These are phyloP conservation scores for Spathaspora sp. DNA, from an alignment of 805 yeast genomes.

Conservation along the genomic window DNA sequence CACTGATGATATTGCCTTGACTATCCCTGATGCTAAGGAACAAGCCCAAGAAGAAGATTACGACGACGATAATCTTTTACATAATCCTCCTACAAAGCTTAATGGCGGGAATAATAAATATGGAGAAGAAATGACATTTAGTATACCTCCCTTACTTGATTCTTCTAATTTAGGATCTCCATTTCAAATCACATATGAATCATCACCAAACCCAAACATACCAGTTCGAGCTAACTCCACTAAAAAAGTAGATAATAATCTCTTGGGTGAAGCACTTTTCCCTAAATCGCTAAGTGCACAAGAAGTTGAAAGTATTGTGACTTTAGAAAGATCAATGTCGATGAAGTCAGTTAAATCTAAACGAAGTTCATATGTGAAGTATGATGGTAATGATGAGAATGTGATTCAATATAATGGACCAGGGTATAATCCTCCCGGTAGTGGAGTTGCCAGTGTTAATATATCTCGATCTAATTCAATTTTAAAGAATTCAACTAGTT, in stretches of 20 bases:
- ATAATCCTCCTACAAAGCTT: constrained; percentile 23
- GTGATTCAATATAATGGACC: constrained; percentile 23
- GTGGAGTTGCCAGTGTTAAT: constrained; percentile 10
- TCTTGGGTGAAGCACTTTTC: constrained; percentile 54
- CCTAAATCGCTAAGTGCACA: constrained; percentile 64
- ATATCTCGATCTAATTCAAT: constrained; percentile 35
- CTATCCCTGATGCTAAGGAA: neutral
- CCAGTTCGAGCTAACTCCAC: neutral
- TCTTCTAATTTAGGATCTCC: constrained; percentile 29
- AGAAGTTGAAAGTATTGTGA: constrained; percentile 73
- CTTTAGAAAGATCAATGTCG: constrained; percentile 63
- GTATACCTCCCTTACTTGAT: constrained; percentile 9
- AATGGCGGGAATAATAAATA: constrained; percentile 10
- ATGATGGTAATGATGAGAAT: constrained; percentile 39
- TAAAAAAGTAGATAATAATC: constrained; percentile 3
- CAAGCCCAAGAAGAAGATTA: constrained; percentile 1
- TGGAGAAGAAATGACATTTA: constrained; percentile 25
- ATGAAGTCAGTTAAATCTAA: constrained; percentile 48
- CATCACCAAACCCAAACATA: neutral
- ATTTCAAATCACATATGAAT: constrained; percentile 15
- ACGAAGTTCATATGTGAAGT: constrained; percentile 37
- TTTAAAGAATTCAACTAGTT: constrained; percentile 27
- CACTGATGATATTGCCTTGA: constrained; percentile 11
- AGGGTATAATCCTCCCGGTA: constrained; percentile 13
- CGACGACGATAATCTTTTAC: constrained; percentile 17